A percentile compares a stretch with the other conserved stretches of the same genome.
These are phyloP conservation scores for Tetraselmis striata DNA, from an alignment of 139 green algal genomes.

Conservation along the genomic window DNA sequence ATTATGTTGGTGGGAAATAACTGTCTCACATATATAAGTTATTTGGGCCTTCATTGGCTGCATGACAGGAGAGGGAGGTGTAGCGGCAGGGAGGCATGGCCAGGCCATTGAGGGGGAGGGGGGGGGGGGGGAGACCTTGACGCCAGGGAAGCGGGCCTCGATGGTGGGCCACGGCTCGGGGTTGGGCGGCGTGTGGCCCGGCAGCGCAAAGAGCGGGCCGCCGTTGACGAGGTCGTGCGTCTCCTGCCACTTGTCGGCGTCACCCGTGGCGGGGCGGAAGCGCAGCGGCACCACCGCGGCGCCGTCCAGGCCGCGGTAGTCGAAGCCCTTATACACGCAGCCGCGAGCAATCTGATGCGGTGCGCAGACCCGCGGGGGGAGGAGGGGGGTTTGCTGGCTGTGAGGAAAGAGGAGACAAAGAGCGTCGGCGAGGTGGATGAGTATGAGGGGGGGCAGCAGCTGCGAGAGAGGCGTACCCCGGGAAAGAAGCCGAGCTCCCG, in stretches of 20 bases:
- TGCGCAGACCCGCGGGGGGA: not conserved
- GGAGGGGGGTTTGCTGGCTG: not conserved
- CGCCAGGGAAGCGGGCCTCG: not conserved
- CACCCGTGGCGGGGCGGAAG: not conserved
- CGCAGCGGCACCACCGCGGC: not conserved
- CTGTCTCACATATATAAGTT: not conserved
- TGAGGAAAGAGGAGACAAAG: no score
- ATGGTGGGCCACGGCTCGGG: not conserved
- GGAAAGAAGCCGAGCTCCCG: conserved; percentile 62
- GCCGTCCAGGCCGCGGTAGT: not conserved
- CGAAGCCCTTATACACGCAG: not conserved
- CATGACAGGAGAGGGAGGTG: not conserved
- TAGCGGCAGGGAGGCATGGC: not conserved
- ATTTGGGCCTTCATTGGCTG: not conserved
- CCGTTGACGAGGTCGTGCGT: conserved; percentile 63
- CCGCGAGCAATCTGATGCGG: not conserved
- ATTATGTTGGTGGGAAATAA: no score
- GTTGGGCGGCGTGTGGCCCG: not conserved
- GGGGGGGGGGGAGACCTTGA: no score
- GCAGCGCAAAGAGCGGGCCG: conserved; percentile 42
- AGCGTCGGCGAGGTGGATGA: not conserved
- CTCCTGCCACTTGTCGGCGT: conserved; percentile 11
- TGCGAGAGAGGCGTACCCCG: conserved; percentile 23
- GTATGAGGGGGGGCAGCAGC: not conserved
- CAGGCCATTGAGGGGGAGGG: no score